Conservation (phyloP, 805 yeast genomes). For the Pichia rugopelliculosa region DNA sequence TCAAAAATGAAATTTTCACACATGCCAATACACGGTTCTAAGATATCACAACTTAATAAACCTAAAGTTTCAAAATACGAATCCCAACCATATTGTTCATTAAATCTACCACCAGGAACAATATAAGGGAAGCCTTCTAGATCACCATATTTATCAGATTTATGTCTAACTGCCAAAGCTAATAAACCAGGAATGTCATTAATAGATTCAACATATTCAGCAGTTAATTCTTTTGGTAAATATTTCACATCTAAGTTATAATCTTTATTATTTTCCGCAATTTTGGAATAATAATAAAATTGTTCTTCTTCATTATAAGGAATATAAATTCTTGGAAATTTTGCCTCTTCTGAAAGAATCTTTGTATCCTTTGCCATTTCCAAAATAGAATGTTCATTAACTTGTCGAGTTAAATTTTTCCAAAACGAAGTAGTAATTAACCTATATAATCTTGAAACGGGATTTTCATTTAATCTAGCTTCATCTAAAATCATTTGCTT, state of each 20-base stretch:
- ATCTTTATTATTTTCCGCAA: slow-evolving; percentile 48
- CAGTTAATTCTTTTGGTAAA: slow-evolving; percentile 67
- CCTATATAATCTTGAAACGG: slow-evolving; percentile 68
- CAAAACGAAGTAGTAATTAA: slow-evolving; percentile 74
- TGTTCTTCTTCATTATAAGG: slow-evolving; percentile 68
- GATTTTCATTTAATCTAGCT: slow-evolving; percentile 77
- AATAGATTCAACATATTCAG: slow-evolving; percentile 68
- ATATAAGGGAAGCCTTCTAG: slow-evolving; percentile 70
- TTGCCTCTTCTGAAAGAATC: slow-evolving; percentile 52
- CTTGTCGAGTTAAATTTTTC: slow-evolving; percentile 65
- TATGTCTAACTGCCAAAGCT: slow-evolving; percentile 62
- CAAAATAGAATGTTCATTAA: slow-evolving; percentile 54
- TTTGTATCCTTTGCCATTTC: slow-evolving; percentile 76
- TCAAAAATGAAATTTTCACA: slow-evolving; percentile 88
- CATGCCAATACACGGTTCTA: slow-evolving; percentile 79
- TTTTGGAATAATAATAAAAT: slow-evolving; percentile 53
- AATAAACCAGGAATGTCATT: slow-evolving; percentile 81
- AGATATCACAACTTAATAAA: slow-evolving; percentile 54
- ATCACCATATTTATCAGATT: slow-evolving; percentile 24
- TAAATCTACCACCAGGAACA: slow-evolving; percentile 96
- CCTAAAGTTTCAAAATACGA: slow-evolving; percentile 90
- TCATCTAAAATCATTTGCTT: slow-evolving; percentile 76
- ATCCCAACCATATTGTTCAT: slow-evolving; percentile 98
- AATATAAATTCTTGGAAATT: slow-evolving; percentile 69
- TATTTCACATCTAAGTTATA: slow-evolving; percentile 63